A percentile compares a stretch with the other conserved stretches of the same genome.
phyloP scores from a whole-genome alignment of 139 green algal species.

The Coelastrella sp. region DNA sequence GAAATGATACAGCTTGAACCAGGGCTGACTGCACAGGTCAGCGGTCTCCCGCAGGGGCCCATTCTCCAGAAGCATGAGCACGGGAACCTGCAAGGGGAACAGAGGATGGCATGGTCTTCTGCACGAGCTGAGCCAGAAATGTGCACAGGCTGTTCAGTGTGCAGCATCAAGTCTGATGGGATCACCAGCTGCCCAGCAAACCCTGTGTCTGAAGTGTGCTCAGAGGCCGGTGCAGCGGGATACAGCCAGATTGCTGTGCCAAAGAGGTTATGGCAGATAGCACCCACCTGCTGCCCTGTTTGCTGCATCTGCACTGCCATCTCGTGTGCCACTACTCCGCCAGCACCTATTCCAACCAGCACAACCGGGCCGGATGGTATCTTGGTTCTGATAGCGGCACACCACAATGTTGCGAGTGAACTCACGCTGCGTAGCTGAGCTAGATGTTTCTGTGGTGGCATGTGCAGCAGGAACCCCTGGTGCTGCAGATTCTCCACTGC shows the following conservation, averaged over 20 bases:
- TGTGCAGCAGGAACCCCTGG: conserved; percentile 37
- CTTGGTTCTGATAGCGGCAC: conserved; percentile 40
- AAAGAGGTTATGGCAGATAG: background rate
- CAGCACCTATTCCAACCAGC: conserved; percentile 67
- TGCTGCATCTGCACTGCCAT: conserved; percentile 70
- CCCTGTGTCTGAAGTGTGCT: too few species aligned
- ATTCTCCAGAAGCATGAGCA: conserved; percentile 62
- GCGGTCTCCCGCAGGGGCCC: conserved; percentile 46
- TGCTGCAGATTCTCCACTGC: conserved; percentile 43
- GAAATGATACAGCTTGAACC: conserved; percentile 62
- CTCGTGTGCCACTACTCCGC: conserved; percentile 76
- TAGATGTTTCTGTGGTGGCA: conserved; percentile 40
- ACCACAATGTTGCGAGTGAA: conserved; percentile 54
- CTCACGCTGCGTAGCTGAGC: conserved; percentile 41
- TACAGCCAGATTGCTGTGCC: background rate
- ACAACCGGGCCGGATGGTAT: conserved; percentile 52
- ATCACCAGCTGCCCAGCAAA: too few species aligned
- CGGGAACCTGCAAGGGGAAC: conserved; percentile 1
- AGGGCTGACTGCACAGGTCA: conserved; percentile 61
- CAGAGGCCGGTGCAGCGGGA: too few species aligned
- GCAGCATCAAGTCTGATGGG: background rate
- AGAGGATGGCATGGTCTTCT: background rate
- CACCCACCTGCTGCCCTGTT: conserved; percentile 28
- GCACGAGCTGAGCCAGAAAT: background rate
- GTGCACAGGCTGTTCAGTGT: background rate